Evolutionary conservation across 306 rosid species (phyloP), one percentile per base, ranked within the genome.

Genomic region (Rosa lucieae): DNA sequence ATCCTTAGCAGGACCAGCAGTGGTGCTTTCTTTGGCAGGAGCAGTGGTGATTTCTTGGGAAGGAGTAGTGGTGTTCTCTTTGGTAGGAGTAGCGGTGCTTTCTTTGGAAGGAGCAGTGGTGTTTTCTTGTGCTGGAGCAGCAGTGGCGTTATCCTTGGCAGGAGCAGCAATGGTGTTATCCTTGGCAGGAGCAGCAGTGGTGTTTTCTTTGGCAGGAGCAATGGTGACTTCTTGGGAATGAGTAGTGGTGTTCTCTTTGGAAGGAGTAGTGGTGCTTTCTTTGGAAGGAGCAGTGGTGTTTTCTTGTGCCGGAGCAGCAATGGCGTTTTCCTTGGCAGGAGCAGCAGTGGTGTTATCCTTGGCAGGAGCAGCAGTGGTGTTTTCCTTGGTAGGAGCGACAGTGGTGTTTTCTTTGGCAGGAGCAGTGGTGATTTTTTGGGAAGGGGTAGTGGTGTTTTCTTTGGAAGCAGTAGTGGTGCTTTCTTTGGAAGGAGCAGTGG

Each of bases 161-260:
- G 46, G 9, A 43, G 46, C 46, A 6, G 46, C 8, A 43, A 32
- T 32, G 37, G 37, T 32, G 37, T 32, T 32, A 32, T 32, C 37
- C 37, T 32, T 32, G 37, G 37, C 37, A 32, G 37, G 37, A 32
- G 37, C 37, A 84, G 84, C 78, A 75, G 8, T 40, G 49, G 40
- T 65, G 43, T 32, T 37, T 14, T 29, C 39, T 39, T 23, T 32
- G 20, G 39, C 17, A 61, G 18, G 39, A 61, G 32, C 80, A 72
- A 40, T 78, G 72, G 6, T 4, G 58, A 5, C n/a, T 53, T 53
- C 61, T 7, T 53, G 5, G 5, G 26, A 26, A n/a, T 10, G 29
- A 56, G 29, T 23, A 21, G 5, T 58, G 65, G 13, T 58, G 65
- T n/a, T 58, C 10, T 58, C 32, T 10, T 58, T 58, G 62, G 26